Evolutionary conservation across 2,329 filamentous ascomycete genomes (phyloP).

Genomic region (Chalaropsis thielavioides): DNA sequence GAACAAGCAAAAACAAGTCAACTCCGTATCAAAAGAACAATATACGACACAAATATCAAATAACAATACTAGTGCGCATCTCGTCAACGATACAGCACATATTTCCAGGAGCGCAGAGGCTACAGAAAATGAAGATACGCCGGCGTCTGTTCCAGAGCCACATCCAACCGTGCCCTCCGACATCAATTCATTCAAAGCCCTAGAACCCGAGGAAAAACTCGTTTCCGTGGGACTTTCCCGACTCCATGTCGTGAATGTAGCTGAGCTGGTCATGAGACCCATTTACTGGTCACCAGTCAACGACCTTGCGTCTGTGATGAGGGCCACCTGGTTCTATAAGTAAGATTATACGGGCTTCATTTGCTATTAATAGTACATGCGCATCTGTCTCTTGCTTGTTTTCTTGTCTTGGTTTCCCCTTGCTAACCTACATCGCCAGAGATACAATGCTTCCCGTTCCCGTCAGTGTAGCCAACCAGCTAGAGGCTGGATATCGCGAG

Average conservation of each 20-base stretch:
- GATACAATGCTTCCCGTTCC: slow-evolving; percentile 89
- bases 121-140: neutral
- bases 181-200: neutral
- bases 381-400: neutral
- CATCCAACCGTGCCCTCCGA: neutral
- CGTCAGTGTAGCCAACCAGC: slow-evolving; percentile 70
- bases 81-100: neutral
- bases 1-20: neutral
- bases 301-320: slow-evolving; percentile 65
- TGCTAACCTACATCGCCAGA: slow-evolving; percentile 22
- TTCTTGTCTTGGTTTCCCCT: too few relatives aligned
- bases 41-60: neutral
- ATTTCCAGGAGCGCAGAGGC: neutral
- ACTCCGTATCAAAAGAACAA: neutral
- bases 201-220: slow-evolving; percentile 25
- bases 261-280: slow-evolving; percentile 75
- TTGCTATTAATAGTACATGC: too few relatives aligned
- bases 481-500: slow-evolving; percentile 82
- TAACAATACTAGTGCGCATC: neutral
- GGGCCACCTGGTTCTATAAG: slow-evolving; percentile 95
- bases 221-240: slow-evolving; percentile 82
- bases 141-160: neutral
- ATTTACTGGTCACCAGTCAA: slow-evolving; percentile 97
- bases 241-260: slow-evolving; percentile 75
- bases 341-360: slow-evolving; percentile 21